Evolutionary conservation across 2,329 filamentous ascomycete species (phyloP).

Genomic region (Xylaria hypoxylon): DNA sequence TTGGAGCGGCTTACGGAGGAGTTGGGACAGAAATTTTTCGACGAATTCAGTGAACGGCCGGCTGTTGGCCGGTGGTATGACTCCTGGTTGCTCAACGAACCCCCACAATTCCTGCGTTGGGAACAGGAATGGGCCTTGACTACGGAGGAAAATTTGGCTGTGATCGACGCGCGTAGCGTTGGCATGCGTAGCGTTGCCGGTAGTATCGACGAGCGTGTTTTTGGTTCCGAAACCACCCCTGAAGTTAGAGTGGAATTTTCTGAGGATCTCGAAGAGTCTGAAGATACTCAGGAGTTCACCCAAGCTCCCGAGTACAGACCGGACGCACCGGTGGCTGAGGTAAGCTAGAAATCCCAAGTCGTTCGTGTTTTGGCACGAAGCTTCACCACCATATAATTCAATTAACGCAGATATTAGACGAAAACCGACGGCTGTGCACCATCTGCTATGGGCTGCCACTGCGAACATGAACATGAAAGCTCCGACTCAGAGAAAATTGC

Average conservation of each 20-base stretch:
- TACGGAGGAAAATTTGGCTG: constrained; percentile 27
- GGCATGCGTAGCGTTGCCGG: constrained; percentile 26
- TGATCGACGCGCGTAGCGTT: constrained; percentile 24
- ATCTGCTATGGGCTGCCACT: constrained; percentile 28
- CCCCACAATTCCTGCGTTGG: constrained; percentile 37
- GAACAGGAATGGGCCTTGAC: constrained; percentile 39
- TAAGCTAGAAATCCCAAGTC: constrained; percentile 20
- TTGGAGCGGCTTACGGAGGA: constrained; percentile 41
- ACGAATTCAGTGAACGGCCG: constrained; percentile 38
- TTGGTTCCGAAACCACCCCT: constrained; percentile 34
- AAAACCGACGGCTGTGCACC: constrained; percentile 24
- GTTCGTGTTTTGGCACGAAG: neutral
- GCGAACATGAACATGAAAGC: constrained; percentile 21
- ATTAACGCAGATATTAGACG: constrained; percentile 28
- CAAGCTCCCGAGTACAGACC: constrained; percentile 31
- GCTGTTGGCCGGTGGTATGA: constrained; percentile 42
- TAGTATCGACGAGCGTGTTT: constrained; percentile 36
- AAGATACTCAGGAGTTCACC: constrained; percentile 29
- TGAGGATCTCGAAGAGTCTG: constrained; percentile 31
- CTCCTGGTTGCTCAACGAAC: constrained; percentile 38
- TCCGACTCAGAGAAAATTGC: constrained; percentile 13
- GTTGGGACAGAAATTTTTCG: constrained; percentile 39
- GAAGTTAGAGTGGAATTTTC: constrained; percentile 33
- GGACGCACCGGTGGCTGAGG: constrained; percentile 39
- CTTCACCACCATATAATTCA: constrained; percentile 1